phyloP scores from a whole-genome alignment of 2,329 filamentous ascomycete species.

The Epichloe coenophiala region DNA sequence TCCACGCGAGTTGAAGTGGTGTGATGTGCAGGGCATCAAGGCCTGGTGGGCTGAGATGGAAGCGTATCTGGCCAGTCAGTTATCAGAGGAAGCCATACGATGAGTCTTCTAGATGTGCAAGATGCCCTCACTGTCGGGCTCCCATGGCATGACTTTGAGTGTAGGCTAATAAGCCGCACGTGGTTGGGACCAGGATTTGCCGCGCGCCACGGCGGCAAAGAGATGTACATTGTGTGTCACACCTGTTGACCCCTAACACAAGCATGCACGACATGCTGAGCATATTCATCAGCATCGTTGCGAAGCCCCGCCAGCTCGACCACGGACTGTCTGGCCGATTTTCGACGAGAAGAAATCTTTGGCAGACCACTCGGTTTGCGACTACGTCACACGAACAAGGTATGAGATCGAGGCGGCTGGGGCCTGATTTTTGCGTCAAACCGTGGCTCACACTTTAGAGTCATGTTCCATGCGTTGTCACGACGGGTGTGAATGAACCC shows the following conservation, averaged over 20 bases:
- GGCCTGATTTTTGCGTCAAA: constrained; percentile 26
- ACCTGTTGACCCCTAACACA: too few relatives aligned
- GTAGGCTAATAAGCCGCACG: too few relatives aligned
- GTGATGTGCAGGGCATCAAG: constrained; percentile 30
- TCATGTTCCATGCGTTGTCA: background rate
- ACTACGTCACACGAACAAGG: constrained; percentile 12
- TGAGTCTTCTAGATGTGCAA: background rate
- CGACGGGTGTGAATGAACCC: background rate
- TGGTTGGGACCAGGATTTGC: too few relatives aligned
- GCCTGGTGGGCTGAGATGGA: constrained; percentile 29
- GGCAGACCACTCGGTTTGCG: constrained; percentile 8
- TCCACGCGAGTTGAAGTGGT: constrained; percentile 33
- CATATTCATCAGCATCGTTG: too few relatives aligned
- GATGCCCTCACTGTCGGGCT: too few relatives aligned
- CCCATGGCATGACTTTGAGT: too few relatives aligned
- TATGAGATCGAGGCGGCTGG: background rate
- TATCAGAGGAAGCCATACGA: constrained; percentile 2
- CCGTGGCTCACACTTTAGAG: background rate
- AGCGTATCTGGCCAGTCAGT: constrained; percentile 6
- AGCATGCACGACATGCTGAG: too few relatives aligned
- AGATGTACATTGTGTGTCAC: too few relatives aligned
- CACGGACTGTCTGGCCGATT: background rate
- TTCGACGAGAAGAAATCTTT: background rate
- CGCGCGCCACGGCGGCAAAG: too few relatives aligned
- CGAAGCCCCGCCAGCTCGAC: background rate